These are phyloP conservation scores for Saccharomyces hybrid DNA, from an alignment of 1,139 yeast genomes.

Conservation along the genomic window DNA sequence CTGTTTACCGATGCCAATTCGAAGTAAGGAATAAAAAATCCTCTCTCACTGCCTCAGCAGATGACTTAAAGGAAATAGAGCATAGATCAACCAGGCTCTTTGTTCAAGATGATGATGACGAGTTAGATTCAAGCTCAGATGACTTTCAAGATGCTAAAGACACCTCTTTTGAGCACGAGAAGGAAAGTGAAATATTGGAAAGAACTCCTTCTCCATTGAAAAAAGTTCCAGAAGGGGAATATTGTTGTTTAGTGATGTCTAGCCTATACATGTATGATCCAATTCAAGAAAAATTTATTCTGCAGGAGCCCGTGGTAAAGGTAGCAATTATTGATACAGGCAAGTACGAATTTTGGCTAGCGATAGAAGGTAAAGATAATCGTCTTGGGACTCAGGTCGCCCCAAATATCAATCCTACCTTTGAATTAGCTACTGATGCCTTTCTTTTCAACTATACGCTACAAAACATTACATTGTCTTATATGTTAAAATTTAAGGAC, in stretches of 20 bases:
- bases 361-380: conserved; percentile 32
- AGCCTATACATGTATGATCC: conserved; percentile 54
- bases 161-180: conserved; percentile 1
- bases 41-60: conserved; percentile 40
- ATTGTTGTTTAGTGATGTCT: conserved; percentile 25
- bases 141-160: conserved; percentile 10
- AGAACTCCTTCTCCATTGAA: conserved; percentile 7
- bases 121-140: conserved; percentile 11
- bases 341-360: conserved; percentile 47
- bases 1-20: conserved; percentile 62
- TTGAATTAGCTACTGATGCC: conserved; percentile 48
- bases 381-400: conserved; percentile 41
- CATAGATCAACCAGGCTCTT: conserved; percentile 1
- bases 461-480: conserved; percentile 43
- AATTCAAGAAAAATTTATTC: conserved; percentile 41
- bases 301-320: conserved; percentile 34
- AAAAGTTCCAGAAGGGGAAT: conserved; percentile 20
- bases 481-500: conserved; percentile 50
- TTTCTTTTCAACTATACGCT: conserved; percentile 59
- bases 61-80: conserved; percentile 50
- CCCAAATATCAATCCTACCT: conserved; percentile 55
- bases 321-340: conserved; percentile 43
- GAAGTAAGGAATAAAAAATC: conserved; percentile 64
- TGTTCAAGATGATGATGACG: conserved; percentile 18
- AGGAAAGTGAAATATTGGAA: not conserved